Conservation (phyloP, 768 basidiomycete genomes). For the Calocera cornea region DNA sequence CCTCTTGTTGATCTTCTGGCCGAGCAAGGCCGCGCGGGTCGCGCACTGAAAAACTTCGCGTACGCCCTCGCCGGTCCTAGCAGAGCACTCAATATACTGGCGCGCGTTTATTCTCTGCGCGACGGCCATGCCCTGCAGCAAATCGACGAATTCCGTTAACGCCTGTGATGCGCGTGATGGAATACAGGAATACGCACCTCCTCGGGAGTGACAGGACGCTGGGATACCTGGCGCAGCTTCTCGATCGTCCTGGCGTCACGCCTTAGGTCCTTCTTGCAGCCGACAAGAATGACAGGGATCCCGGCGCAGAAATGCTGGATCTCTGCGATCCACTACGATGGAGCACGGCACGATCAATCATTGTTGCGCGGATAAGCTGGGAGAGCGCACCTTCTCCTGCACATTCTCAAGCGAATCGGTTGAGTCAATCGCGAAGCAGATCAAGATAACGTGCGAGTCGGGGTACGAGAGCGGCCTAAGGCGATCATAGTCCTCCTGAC, state of each 20-base stretch:
- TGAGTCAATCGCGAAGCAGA: conserved; percentile 96
- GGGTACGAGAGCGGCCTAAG: conserved; percentile 96
- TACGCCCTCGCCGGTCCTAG: conserved; percentile 91
- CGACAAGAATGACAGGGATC: conserved; percentile 91
- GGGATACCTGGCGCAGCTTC: conserved; percentile 84
- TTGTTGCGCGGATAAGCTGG: background rate
- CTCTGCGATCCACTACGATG: conserved; percentile 88
- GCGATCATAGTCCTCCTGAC: conserved; percentile 98
- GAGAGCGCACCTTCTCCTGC: conserved; percentile 80
- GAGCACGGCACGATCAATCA: conserved; percentile 7
- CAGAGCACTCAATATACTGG: conserved; percentile 95
- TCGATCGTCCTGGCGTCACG: conserved; percentile 87
- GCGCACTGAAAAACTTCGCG: conserved; percentile 98
- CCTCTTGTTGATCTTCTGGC: conserved; percentile 25
- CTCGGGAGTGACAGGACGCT: conserved; percentile 86
- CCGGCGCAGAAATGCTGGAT: conserved; percentile 95
- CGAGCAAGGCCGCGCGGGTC: conserved; percentile 78
- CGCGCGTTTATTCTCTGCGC: conserved; percentile 93
- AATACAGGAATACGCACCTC: conserved; percentile 41
- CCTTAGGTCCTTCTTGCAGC: conserved; percentile 97
- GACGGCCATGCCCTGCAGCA: conserved; percentile 75
- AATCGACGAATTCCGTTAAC: no score
- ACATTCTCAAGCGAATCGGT: conserved; percentile 99
- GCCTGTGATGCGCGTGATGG: background rate
- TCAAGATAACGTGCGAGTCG: conserved; percentile 98